A percentile compares a stretch with the other conserved stretches of the same genome.
Conservation (phyloP, 2,329 filamentous ascomycete species). For the Aspergillus felis region DNA sequence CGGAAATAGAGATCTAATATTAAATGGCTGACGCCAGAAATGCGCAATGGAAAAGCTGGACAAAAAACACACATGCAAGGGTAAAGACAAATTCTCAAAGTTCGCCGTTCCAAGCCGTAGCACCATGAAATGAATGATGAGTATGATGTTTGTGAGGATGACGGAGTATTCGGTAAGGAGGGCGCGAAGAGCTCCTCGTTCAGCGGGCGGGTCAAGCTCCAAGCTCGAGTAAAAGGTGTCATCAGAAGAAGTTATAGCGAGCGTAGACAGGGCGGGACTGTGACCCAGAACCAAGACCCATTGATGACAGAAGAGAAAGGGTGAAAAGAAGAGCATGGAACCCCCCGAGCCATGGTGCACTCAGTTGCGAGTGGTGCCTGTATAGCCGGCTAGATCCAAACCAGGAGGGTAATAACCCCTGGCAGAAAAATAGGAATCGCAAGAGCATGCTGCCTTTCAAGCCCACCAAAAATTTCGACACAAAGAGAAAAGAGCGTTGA, state of each 20-base stretch:
- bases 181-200: conserved; percentile 22
- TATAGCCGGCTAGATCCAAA: conserved; percentile 13
- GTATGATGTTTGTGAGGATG: conserved; percentile 13
- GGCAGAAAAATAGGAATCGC: conserved; percentile 14
- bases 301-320: conserved; percentile 12
- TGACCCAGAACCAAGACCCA: conserved; percentile 3
- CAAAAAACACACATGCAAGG: conserved; percentile 14
- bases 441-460: conserved; percentile 16
- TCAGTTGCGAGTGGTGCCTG: conserved; percentile 16
- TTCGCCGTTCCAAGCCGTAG: conserved; percentile 37
- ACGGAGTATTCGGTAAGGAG: conserved; percentile 23
- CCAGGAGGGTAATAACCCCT: conserved; percentile 10
- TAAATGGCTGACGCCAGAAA: conserved; percentile 23
- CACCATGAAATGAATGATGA: conserved; percentile 35
- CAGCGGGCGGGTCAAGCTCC: conserved; percentile 9
- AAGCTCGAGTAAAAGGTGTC: not conserved
- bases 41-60: conserved; percentile 12
- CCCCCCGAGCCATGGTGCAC: conserved; percentile 11
- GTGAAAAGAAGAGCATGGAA: conserved; percentile 12
- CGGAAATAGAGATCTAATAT: conserved; percentile 20
- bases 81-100: conserved; percentile 19
- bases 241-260: not conserved
- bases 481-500: conserved; percentile 15
- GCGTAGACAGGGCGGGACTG: not conserved
- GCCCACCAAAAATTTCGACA: conserved; percentile 9